These are phyloP conservation scores for Rhinocladiella mackenziei DNA, from an alignment of 2,329 filamentous ascomycete species.

Conservation along the genomic window DNA sequence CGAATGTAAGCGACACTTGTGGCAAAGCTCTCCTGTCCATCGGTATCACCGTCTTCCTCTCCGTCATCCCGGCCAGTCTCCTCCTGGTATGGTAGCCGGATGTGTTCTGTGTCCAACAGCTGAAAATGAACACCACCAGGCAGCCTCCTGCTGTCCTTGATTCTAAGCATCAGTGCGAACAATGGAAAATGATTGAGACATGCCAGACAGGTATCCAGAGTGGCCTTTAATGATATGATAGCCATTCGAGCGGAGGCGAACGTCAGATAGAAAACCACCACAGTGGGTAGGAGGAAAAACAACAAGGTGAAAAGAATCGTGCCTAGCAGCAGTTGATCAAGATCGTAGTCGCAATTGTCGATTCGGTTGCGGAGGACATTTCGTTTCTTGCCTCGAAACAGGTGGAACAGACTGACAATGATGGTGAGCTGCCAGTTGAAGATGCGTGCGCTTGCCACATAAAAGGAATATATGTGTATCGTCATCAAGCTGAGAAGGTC, in stretches of 20 bases:
- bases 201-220: conserved; percentile 84
- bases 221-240: conserved; percentile 88
- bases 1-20: conserved; percentile 22
- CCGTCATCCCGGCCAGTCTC: neutral
- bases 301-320: conserved; percentile 95
- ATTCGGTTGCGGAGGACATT: conserved; percentile 96
- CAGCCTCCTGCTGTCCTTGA: conserved; percentile 86
- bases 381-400: conserved; percentile 96
- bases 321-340: conserved; percentile 91
- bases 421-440: conserved; percentile 99
- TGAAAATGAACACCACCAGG: conserved; percentile 57
- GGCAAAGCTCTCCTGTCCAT: conserved; percentile 12
- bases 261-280: conserved; percentile 93
- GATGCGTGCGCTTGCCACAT: conserved; percentile 91
- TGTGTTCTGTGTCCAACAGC: conserved; percentile 15
- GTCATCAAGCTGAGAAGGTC: conserved; percentile 89
- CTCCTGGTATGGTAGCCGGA: conserved; percentile 11
- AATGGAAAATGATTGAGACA: conserved; percentile 96
- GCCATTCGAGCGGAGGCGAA: conserved; percentile 92
- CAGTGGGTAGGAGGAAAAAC: conserved; percentile 90
- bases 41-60: conserved; percentile 10
- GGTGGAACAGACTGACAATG: conserved; percentile 93
- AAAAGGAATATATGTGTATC: conserved; percentile 96
- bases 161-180: conserved; percentile 90
- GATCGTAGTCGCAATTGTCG: conserved; percentile 96